These are phyloP conservation scores for Porcisia hertigi DNA, from an alignment of 208 protist species.

Conservation along the genomic window DNA sequence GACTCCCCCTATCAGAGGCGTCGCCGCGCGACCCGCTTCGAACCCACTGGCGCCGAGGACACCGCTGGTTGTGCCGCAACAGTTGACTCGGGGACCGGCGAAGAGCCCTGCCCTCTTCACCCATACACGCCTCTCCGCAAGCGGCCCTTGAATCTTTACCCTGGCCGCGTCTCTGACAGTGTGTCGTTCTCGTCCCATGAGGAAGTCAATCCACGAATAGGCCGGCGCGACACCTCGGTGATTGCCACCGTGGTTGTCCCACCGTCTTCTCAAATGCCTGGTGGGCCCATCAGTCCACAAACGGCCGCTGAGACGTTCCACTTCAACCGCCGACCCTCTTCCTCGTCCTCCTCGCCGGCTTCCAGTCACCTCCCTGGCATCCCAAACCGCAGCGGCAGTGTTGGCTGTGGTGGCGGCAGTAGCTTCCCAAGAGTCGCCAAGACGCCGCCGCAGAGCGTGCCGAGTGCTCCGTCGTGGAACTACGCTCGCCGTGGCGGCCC, in stretches of 20 bases:
- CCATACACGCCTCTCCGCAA: slow-evolving; percentile 20
- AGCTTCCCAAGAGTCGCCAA: slow-evolving; percentile 11
- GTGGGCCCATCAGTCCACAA: not conserved
- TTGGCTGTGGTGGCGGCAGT: not conserved
- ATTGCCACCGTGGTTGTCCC: not conserved
- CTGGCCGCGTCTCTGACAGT: not conserved
- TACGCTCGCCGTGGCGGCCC: not conserved
- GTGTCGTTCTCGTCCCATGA: not conserved
- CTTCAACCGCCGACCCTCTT: slow-evolving; percentile 11
- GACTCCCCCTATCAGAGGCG: slow-evolving; percentile 14
- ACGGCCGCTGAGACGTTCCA: not conserved
- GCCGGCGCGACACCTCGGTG: not conserved
- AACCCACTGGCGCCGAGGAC: not conserved
- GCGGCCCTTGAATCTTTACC: slow-evolving; percentile 9
- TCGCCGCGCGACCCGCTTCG: slow-evolving; percentile 11
- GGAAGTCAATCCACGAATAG: not conserved
- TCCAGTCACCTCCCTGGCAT: slow-evolving; percentile 8
- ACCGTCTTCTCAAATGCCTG: not conserved
- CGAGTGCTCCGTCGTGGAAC: not conserved
- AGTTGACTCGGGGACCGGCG: not conserved
- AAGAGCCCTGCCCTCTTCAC: slow-evolving; percentile 3
- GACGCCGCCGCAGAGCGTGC: not conserved
- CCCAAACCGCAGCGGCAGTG: not conserved
- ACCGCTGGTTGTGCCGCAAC: not conserved
- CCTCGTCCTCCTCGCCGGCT: slow-evolving; percentile 6